A percentile compares a stretch with the other conserved stretches of the same genome.
These are phyloP conservation scores for Porcisia deanei DNA, from an alignment of 208 protist species.

Conservation along the genomic window DNA sequence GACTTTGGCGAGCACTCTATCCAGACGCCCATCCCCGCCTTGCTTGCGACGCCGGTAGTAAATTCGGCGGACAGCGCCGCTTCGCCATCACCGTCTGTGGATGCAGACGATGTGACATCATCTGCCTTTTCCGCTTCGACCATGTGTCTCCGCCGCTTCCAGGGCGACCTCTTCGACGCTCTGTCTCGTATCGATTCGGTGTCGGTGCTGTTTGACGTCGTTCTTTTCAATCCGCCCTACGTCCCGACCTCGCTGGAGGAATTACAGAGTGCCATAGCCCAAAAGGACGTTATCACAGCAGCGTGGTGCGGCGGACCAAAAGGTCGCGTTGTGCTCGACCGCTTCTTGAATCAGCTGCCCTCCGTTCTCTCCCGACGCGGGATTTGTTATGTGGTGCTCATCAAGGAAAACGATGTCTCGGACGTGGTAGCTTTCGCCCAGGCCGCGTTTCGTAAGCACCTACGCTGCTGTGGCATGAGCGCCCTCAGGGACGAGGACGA, in stretches of 20 bases:
- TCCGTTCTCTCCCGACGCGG: slow-evolving; percentile 40
- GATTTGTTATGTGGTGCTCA: slow-evolving; percentile 75
- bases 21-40: not conserved
- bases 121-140: slow-evolving; percentile 11
- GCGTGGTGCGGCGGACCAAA: slow-evolving; percentile 87
- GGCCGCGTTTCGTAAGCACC: slow-evolving; percentile 38
- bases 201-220: slow-evolving; percentile 51
- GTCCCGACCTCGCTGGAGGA: slow-evolving; percentile 85
- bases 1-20: slow-evolving; percentile 1
- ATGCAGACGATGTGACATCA: not conserved
- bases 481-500: slow-evolving; percentile 5
- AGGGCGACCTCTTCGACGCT: slow-evolving; percentile 31
- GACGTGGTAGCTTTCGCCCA: slow-evolving; percentile 54
- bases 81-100: not conserved
- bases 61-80: not conserved
- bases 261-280: slow-evolving; percentile 50
- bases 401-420: slow-evolving; percentile 76
- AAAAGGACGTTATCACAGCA: slow-evolving; percentile 68
- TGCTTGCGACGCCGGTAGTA: slow-evolving; percentile 14
- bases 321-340: slow-evolving; percentile 83
- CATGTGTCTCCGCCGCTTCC: slow-evolving; percentile 18
- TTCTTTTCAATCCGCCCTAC: slow-evolving; percentile 91
- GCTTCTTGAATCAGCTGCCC: slow-evolving; percentile 71
- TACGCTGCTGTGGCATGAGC: slow-evolving; percentile 11
- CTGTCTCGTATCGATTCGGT: not conserved